Evolutionary conservation across 768 basidiomycete genomes (phyloP).

Genomic region (Russula virescens): DNA sequence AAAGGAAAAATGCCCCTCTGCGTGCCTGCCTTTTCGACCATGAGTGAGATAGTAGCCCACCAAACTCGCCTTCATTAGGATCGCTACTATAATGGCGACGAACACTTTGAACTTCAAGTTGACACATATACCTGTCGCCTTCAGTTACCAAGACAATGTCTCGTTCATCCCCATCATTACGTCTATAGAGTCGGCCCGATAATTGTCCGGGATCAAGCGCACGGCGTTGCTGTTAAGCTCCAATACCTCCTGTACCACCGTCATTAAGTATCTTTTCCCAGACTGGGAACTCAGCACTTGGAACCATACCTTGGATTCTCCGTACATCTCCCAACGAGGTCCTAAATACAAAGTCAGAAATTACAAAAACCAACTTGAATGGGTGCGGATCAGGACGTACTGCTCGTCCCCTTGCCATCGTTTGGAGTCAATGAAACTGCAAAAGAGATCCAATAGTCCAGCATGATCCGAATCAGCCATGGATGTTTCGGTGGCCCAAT

Average conservation of each 20-base stretch:
- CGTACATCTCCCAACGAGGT: conserved; percentile 6
- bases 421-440: conserved; percentile 32
- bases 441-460: conserved; percentile 45
- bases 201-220: conserved; percentile 5
- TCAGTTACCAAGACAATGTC: too few species aligned
- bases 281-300: not conserved
- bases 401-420: conserved; percentile 32
- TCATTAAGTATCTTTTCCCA: not conserved
- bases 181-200: not conserved
- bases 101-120: too few species aligned
- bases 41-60: too few species aligned
- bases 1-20: too few species aligned
- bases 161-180: not conserved
- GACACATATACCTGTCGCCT: too few species aligned
- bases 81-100: too few species aligned
- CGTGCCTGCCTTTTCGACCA: too few species aligned
- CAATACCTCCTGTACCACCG: not conserved
- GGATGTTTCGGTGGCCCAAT: conserved; percentile 5
- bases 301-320: conserved; percentile 1
- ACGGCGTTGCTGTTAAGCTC: not conserved
- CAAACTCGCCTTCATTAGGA: too few species aligned
- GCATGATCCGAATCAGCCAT: conserved; percentile 34
- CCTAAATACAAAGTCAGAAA: not conserved
- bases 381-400: conserved; percentile 25
- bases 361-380: not conserved